Evolutionary conservation across 345 rosid species (phyloP).

Genomic region (Eucalyptus coolabah): DNA sequence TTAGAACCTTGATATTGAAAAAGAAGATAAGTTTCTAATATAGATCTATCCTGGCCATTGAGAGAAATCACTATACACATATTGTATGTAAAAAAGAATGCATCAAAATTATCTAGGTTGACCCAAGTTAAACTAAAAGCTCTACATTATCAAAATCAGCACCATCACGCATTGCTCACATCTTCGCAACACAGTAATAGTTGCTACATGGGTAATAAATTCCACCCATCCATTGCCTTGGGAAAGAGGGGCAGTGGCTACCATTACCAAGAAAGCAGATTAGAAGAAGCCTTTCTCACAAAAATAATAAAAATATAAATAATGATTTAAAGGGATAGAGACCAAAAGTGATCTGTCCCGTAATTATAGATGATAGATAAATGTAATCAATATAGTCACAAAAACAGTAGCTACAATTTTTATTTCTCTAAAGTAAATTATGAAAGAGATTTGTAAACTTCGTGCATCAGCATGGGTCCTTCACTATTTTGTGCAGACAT

Average conservation of each 20-base stretch:
- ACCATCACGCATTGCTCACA: background rate
- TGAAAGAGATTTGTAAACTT: background rate
- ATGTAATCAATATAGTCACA: background rate
- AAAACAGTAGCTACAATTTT: background rate
- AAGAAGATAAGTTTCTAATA: background rate
- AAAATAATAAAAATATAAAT: background rate
- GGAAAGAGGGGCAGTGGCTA: background rate
- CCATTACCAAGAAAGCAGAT: background rate
- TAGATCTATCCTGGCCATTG: background rate
- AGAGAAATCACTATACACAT: background rate
- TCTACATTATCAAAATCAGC: background rate
- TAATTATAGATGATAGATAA: background rate
- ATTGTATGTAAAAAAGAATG: background rate
- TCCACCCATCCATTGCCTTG: background rate
- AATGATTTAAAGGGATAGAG: background rate
- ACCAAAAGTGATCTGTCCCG: background rate
- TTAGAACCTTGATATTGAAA: background rate
- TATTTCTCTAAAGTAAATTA: background rate
- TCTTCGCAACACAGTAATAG: background rate
- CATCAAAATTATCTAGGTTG: background rate
- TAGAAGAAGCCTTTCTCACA: background rate
- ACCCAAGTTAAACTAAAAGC: background rate
- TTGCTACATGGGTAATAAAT: background rate
- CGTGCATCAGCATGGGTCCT: background rate
- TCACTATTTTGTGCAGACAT: background rate